These are phyloP conservation scores for Aspergillus nomiae DNA, from an alignment of 2,329 filamentous ascomycete species.

Conservation along the genomic window DNA sequence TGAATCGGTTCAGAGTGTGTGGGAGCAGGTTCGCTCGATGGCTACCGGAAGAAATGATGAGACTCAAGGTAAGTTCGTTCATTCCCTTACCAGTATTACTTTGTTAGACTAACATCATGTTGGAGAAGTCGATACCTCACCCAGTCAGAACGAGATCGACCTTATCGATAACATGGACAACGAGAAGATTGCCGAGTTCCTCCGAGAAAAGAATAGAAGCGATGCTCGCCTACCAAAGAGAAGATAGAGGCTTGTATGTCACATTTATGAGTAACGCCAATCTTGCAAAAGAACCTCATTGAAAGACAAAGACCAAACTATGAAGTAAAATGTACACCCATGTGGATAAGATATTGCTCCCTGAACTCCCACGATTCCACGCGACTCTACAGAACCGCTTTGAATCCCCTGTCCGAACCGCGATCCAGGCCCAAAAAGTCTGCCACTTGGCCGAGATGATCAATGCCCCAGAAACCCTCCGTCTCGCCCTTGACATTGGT, in stretches of 20 bases:
- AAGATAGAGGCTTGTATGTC: not conserved
- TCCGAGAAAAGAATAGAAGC: conserved; percentile 34
- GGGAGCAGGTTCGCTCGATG: conserved; percentile 15
- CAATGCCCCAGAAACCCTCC: conserved; percentile 62
- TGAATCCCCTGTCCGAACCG: conserved; percentile 30
- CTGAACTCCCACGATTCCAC: not conserved
- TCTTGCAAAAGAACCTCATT: not conserved
- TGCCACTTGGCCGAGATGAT: conserved; percentile 59
- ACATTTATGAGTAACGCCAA: not conserved
- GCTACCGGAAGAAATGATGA: conserved; percentile 8
- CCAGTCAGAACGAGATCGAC: conserved; percentile 21
- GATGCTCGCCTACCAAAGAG: conserved; percentile 6
- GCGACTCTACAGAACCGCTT: conserved; percentile 25
- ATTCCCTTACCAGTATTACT: not conserved
- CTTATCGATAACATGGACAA: conserved; percentile 31
- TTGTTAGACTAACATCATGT: not conserved
- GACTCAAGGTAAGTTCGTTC: conserved; percentile 4
- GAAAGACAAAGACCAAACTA: not conserved
- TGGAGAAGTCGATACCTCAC: not conserved
- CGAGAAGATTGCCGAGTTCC: conserved; percentile 35
- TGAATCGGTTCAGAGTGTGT: conserved; percentile 15
- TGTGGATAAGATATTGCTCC: not conserved
- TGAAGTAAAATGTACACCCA: not conserved
- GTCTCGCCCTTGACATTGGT: conserved; percentile 56
- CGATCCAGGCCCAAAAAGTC: conserved; percentile 56